Conservation (phyloP, 805 yeast genomes). For the Pichia californica region DNA sequence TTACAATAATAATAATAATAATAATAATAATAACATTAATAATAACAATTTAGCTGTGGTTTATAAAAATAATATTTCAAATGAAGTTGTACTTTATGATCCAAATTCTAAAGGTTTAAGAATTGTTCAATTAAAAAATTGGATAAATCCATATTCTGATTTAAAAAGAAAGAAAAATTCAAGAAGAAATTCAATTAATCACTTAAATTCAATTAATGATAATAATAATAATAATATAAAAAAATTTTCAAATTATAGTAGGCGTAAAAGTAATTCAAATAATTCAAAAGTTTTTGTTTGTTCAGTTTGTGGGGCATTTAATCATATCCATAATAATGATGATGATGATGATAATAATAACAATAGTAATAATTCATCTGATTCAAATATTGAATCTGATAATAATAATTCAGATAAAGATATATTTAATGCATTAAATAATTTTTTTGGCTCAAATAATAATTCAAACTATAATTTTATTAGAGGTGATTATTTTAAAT, state of each 20-base stretch:
- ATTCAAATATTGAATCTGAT: not conserved
- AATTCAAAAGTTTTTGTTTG: conserved; percentile 13
- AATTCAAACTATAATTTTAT: conserved; percentile 16
- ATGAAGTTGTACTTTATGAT: conserved; percentile 27
- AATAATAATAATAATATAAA: no score
- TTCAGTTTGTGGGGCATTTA: conserved; percentile 23
- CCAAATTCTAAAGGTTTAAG: conserved; percentile 23
- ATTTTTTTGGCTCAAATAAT: conserved; percentile 7
- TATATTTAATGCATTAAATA: not conserved
- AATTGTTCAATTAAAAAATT: conserved; percentile 14
- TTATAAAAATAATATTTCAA: conserved; percentile 20
- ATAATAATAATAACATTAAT: no score
- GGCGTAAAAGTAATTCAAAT: no score
- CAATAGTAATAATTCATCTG: no score
- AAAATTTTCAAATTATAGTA: no score
- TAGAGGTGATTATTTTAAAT: conserved; percentile 26
- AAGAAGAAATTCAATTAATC: not conserved
- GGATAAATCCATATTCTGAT: no score
- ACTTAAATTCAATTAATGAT: not conserved
- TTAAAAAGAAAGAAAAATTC: not conserved
- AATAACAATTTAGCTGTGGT: conserved; percentile 4
- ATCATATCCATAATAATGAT: not conserved
- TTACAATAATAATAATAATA: no score
- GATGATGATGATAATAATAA: not conserved
- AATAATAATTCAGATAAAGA: no score